Conservation (phyloP, 140 eudicot species). For the Erigeron philadelphicus region DNA sequence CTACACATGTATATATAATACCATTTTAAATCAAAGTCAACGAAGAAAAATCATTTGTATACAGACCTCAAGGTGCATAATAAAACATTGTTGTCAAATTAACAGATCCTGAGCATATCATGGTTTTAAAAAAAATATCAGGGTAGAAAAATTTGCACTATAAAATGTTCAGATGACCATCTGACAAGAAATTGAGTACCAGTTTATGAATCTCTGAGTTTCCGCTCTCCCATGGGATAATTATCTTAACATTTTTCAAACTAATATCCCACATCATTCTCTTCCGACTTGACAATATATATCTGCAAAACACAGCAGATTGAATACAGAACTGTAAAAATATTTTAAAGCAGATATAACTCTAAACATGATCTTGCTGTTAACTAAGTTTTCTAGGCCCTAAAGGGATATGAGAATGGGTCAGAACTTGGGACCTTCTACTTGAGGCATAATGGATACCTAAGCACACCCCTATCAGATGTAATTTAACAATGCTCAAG, state of each 20-base stretch:
- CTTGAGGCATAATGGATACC: neutral
- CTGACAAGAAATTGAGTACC: constrained; percentile 38
- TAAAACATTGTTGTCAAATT: constrained; percentile 5
- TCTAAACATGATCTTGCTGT: neutral
- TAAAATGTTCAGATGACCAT: constrained; percentile 8
- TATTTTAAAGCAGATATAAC: neutral
- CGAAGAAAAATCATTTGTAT: neutral
- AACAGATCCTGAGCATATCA: constrained; percentile 4
- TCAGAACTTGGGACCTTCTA: constrained; percentile 5
- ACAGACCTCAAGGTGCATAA: neutral
- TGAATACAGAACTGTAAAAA: constrained; percentile 11
- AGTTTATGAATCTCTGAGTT: constrained; percentile 39
- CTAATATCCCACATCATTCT: constrained; percentile 65
- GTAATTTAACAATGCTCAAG: neutral
- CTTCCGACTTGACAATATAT: constrained; percentile 54
- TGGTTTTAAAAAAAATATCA: constrained; percentile 1
- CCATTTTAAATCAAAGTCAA: constrained; percentile 15
- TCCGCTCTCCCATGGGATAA: constrained; percentile 50
- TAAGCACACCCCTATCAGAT: neutral
- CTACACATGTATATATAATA: neutral
- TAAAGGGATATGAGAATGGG: constrained; percentile 14
- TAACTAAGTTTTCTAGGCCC: constrained; percentile 11
- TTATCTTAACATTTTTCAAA: constrained; percentile 38
- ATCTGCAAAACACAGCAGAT: constrained; percentile 47
- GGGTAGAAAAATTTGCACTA: constrained; percentile 9